phyloP scores from a whole-genome alignment of 1,284 basidiomycete genomes.

The Naganishia albida region DNA sequence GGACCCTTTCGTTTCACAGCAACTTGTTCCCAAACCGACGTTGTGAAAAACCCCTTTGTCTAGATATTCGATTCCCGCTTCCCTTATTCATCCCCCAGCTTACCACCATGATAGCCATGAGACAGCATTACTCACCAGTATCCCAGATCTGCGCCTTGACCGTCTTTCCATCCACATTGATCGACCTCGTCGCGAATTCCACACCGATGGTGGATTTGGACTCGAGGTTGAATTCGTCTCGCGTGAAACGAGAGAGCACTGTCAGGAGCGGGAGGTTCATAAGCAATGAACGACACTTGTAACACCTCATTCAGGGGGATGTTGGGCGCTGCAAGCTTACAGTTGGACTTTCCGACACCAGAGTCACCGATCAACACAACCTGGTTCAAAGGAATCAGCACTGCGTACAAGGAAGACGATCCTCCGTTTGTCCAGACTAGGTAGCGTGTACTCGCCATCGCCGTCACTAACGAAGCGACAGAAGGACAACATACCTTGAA shows the following conservation, averaged over 20 bases:
- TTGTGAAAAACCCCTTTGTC: neutral
- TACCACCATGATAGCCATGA: neutral
- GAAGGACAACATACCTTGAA: constrained; percentile 71
- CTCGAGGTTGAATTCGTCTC: constrained; percentile 99
- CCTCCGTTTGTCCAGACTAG: too few species aligned
- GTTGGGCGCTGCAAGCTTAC: constrained; percentile 47
- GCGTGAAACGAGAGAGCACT: constrained; percentile 86
- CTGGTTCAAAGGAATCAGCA: constrained; percentile 55
- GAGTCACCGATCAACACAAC: constrained; percentile 98
- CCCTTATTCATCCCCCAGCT: too few species aligned
- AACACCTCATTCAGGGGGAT: neutral
- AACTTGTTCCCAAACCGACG: neutral
- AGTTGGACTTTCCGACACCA: constrained; percentile 86
- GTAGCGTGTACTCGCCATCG: too few species aligned
- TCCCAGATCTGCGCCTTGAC: constrained; percentile 99
- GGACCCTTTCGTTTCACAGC: too few species aligned
- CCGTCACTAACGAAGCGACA: too few species aligned
- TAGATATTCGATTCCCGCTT: too few species aligned
- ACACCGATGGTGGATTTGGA: constrained; percentile 99
- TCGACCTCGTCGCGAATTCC: constrained; percentile 96
- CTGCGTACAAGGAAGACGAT: neutral
- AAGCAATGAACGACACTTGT: too few species aligned
- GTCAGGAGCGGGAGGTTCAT: neutral
- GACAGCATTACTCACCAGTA: constrained; percentile 66
- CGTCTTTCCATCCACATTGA: constrained; percentile 92